Percentiles rank a stretch among this genome's conserved stretches.
phyloP scores from a whole-genome alignment of 352 stramenopile species.

The Phytophthora tentaculata region DNA sequence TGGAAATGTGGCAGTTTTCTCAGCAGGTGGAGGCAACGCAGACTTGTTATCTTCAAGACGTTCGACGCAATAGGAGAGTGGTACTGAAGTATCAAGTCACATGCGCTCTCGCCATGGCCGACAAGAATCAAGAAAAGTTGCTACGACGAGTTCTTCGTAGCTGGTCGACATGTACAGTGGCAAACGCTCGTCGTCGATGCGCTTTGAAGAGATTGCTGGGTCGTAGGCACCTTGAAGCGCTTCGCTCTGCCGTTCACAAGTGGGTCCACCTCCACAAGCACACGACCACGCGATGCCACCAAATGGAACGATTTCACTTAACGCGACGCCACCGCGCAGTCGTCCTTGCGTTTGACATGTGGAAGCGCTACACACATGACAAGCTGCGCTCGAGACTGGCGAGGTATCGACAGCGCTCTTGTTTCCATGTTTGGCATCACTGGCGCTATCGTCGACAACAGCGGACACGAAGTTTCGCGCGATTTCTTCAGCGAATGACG shows the following conservation, averaged over 20 bases:
- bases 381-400: constrained; percentile 9
- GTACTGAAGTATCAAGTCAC: constrained; percentile 39
- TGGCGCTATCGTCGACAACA: constrained; percentile 4
- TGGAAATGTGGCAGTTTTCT: constrained; percentile 30
- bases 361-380: constrained; percentile 13
- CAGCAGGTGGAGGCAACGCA: constrained; percentile 29
- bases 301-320: constrained; percentile 10
- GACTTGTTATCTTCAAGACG: constrained; percentile 14
- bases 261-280: constrained; percentile 21
- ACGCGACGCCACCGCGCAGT: neutral
- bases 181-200: neutral
- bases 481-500: constrained; percentile 18
- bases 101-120: constrained; percentile 38
- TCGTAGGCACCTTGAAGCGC: constrained; percentile 1
- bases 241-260: constrained; percentile 12
- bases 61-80: constrained; percentile 27
- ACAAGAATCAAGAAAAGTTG: constrained; percentile 22
- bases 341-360: constrained; percentile 11
- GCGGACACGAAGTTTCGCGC: constrained; percentile 13
- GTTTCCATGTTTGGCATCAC: constrained; percentile 20
- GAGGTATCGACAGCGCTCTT: constrained; percentile 16
- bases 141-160: constrained; percentile 21
- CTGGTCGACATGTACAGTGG: constrained; percentile 19
- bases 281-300: neutral
- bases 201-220: constrained; percentile 22